Evolutionary conservation across 768 basidiomycete species (phyloP).

Genomic region (Naganishia randhawae): DNA sequence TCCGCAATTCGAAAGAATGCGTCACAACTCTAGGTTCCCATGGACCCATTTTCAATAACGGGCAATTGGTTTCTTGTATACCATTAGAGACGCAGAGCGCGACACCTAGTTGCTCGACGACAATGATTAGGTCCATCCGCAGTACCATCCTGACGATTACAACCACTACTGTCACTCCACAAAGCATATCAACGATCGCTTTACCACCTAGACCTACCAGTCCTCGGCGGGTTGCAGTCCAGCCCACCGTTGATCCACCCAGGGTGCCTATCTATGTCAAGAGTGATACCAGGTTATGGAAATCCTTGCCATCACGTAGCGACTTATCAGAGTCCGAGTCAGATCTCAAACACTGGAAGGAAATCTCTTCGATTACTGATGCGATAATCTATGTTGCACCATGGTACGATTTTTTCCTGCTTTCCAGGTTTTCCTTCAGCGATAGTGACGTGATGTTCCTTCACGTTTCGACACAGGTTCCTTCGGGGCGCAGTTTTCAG

Average conservation of each 20-base stretch:
- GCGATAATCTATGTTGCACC: background rate
- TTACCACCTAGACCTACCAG: background rate
- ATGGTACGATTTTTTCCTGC: background rate
- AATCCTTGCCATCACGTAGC: background rate
- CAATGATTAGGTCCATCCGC: background rate
- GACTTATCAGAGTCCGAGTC: background rate
- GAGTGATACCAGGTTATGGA: background rate
- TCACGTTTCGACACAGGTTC: background rate
- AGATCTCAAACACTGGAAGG: background rate
- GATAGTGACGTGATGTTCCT: background rate
- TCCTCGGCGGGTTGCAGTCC: background rate
- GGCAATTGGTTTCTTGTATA: background rate
- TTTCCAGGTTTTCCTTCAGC: background rate
- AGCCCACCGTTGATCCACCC: background rate
- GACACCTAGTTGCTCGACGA: background rate
- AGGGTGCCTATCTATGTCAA: background rate
- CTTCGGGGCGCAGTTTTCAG: background rate
- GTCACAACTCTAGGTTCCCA: background rate
- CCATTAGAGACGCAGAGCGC: background rate
- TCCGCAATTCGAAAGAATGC: too few relatives aligned
- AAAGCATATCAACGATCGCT: too few relatives aligned
- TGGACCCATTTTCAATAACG: background rate
- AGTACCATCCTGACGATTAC: background rate
- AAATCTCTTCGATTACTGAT: background rate
- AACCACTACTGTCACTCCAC: background rate